Base-by-base conservation (phyloP, 129 eudicot species). In the Chrysanthemum makinoi region DNA sequence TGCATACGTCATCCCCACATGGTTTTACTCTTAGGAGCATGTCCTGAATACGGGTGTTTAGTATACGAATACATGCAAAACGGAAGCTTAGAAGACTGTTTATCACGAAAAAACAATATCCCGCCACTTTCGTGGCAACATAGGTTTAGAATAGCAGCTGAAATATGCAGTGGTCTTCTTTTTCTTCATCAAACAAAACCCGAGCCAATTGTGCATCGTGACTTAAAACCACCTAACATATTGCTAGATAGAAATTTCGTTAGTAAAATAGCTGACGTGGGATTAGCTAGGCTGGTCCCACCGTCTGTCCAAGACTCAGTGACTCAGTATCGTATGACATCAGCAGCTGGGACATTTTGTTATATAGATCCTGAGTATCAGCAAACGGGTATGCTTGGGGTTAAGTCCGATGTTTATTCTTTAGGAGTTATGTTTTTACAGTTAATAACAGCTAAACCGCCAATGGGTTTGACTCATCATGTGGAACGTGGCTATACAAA, bases 61-160 rank as follows among this genome's bases (percentile, higher is more conserved):
- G 50, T 62, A 5, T 33, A 62, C 6, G 24, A 62, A 62, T 62
- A 62, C 68, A 62, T 62, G 68, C 49, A 62, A 33, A 35, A 62
- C 13, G 50, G 26, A 35, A 35, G 14, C 22, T 62, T 62, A 10
- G 68, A 62, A 15, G 68, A 62, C 0, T 7, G 50, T 30, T 5
- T 33, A 6, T 33, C 17, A 30, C 2, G 68, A n/a, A 33, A 62
- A n/a, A 14, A 4, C 22, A 30, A 16, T 10, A 62, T n/a, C 12
- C 68, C 50, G 2, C 68, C 50, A 13, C 48, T 62, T 35, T n/a
- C 68, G 2, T 62, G 68, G 68, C 13, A 15, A 6, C 49, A 30
- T 62, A 15, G 22, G 11, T 62, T 62, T 11, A 5, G 22, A 28
- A 62, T 33, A 30, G 67, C 66, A 6, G 10, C 12, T 30, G 24